Conservation (phyloP, 2,329 filamentous ascomycete species). For the Apiospora arundinis region DNA sequence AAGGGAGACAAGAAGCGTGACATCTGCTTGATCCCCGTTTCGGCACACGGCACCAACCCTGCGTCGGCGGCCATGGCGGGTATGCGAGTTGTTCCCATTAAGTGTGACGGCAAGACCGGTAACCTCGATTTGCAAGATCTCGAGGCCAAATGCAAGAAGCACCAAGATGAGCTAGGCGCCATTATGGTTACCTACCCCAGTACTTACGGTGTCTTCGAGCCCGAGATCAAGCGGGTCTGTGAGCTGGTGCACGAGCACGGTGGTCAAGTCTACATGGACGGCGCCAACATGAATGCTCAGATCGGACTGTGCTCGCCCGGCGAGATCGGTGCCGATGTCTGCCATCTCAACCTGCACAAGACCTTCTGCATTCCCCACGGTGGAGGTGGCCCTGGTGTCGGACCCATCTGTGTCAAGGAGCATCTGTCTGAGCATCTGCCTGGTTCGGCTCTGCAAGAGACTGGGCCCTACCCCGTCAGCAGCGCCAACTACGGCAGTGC, state of each 20-base stretch:
- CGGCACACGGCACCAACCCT: constrained; percentile 94
- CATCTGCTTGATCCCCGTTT: constrained; percentile 93
- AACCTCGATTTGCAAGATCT: constrained; percentile 90
- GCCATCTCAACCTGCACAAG: constrained; percentile 97
- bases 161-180: constrained; percentile 83
- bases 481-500: constrained; percentile 88
- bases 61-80: constrained; percentile 95
- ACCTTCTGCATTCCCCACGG: constrained; percentile 98
- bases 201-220: constrained; percentile 95
- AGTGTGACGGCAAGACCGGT: constrained; percentile 85
- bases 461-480: constrained; percentile 73
- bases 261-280: constrained; percentile 98
- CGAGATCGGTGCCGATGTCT: constrained; percentile 94
- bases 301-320: constrained; percentile 94
- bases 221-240: constrained; percentile 83
- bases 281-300: constrained; percentile 98
- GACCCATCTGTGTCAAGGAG: constrained; percentile 88
- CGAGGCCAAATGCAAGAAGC: constrained; percentile 85
- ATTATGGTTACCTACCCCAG: constrained; percentile 98
- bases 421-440: constrained; percentile 82
- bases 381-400: constrained; percentile 90
- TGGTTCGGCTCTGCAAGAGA: constrained; percentile 42
- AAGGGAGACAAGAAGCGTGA: constrained; percentile 74
- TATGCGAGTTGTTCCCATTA: constrained; percentile 91
- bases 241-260: constrained; percentile 85